A percentile compares a stretch with the other conserved stretches of the same genome.
Evolutionary conservation across 495 filamentous ascomycete species (phyloP).

Genomic region (Rhypophila decipiens): DNA sequence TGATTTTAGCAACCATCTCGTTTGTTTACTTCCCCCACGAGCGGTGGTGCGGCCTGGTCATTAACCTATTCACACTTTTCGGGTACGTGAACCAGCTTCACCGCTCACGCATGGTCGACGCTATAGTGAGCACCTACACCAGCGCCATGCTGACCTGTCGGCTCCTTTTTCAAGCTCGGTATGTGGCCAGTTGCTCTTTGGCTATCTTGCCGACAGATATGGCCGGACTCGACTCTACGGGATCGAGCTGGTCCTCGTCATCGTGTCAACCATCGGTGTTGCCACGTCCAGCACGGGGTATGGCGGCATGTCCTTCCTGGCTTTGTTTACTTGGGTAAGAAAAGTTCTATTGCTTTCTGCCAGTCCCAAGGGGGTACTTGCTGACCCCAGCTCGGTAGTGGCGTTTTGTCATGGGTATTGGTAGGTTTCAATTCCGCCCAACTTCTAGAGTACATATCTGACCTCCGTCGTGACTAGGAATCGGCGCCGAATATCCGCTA

Average conservation of each 20-base stretch:
- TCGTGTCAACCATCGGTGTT: constrained; percentile 65
- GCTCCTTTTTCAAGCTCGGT: constrained; percentile 15
- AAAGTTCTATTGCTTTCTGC: not conserved
- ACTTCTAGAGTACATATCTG: constrained; percentile 17
- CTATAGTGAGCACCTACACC: not conserved
- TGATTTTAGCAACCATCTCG: constrained; percentile 54
- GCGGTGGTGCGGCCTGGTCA: constrained; percentile 27
- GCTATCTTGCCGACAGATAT: constrained; percentile 66
- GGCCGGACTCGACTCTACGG: constrained; percentile 76
- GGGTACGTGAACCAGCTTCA: constrained; percentile 38
- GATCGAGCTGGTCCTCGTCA: constrained; percentile 72
- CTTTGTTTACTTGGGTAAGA: constrained; percentile 28
- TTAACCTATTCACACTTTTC: constrained; percentile 55
- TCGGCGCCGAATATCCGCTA: constrained; percentile 72
- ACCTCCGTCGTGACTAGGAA: constrained; percentile 59
- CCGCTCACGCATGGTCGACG: not conserved
- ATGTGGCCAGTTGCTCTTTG: constrained; percentile 67
- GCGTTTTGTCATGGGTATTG: constrained; percentile 33
- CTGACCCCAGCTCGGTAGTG: constrained; percentile 17
- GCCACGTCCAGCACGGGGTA: constrained; percentile 52
- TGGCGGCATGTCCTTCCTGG: constrained; percentile 32
- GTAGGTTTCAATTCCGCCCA: no score
- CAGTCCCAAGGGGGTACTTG: not conserved
- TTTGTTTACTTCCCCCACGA: constrained; percentile 55
- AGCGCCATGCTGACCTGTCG: not conserved